Conservation (phyloP, 2,329 filamentous ascomycete genomes). For the Trichophaea hybrida region DNA sequence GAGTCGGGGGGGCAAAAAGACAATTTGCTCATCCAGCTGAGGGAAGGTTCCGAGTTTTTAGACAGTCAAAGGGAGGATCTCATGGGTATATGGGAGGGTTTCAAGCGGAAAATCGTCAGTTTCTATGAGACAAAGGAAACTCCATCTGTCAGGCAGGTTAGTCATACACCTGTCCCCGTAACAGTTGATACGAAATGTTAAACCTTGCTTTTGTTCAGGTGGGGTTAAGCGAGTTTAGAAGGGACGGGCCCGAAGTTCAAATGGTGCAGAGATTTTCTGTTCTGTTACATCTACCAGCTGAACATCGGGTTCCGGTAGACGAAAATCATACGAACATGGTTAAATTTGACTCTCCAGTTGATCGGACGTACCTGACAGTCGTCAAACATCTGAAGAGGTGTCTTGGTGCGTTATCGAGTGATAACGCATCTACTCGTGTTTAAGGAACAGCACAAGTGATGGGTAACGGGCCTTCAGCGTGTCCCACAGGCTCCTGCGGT, state of each 20-base stretch:
- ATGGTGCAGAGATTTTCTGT: constrained; percentile 9
- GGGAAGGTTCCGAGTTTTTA: constrained; percentile 11
- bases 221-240: not conserved
- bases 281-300: constrained; percentile 5
- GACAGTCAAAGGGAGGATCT: constrained; percentile 7
- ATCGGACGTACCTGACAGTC: constrained; percentile 6
- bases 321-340: constrained; percentile 11
- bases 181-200: not conserved
- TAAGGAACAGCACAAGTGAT: too few species aligned
- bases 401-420: not conserved
- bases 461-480: too few species aligned
- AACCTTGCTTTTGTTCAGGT: not conserved
- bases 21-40: constrained; percentile 5
- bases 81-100: not conserved
- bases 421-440: too few species aligned
- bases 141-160: constrained; percentile 6
- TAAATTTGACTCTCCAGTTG: constrained; percentile 5
- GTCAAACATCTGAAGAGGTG: constrained; percentile 5
- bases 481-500: too few species aligned
- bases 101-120: constrained; percentile 3
- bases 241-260: not conserved
- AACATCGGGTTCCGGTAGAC: constrained; percentile 6
- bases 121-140: constrained; percentile 13
- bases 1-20: not conserved
- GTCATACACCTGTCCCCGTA: not conserved